Percentiles rank a stretch among this genome's conserved stretches.
These are phyloP conservation scores for Pholiota adiposa DNA, from an alignment of 1,284 basidiomycete species.

Conservation along the genomic window DNA sequence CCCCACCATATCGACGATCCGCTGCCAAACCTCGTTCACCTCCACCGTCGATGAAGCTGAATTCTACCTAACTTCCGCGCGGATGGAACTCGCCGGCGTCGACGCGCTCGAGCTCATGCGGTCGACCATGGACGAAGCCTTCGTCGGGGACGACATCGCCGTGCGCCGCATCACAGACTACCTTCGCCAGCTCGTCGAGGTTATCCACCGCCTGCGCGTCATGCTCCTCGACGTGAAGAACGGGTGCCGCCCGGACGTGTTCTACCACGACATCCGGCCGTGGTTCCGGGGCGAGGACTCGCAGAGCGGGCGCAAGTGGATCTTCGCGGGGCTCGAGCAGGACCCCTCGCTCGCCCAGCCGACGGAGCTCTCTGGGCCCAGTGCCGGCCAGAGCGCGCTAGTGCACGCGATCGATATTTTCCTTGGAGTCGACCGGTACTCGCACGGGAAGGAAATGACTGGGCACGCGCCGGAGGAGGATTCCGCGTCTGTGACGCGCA, in stretches of 20 bases:
- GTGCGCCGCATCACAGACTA: slow-evolving; percentile 75
- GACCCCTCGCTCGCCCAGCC: slow-evolving; percentile 53
- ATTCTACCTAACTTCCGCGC: slow-evolving; percentile 88
- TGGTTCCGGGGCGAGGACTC: slow-evolving; percentile 93
- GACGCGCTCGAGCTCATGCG: slow-evolving; percentile 88
- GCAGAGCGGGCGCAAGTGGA: slow-evolving; percentile 37
- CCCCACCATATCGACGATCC: slow-evolving; percentile 55
- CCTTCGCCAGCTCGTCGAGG: slow-evolving; percentile 65
- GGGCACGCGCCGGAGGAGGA: slow-evolving; percentile 20
- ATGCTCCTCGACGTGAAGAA: slow-evolving; percentile 71
- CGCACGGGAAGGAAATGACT: slow-evolving; percentile 37
- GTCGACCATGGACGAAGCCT: slow-evolving; percentile 88
- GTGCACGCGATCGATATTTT: slow-evolving; percentile 92
- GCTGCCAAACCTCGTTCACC: slow-evolving; percentile 78
- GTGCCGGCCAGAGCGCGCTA: slow-evolving; percentile 89
- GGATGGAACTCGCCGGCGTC: slow-evolving; percentile 93
- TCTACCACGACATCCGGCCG: slow-evolving; percentile 87
- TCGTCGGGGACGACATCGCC: slow-evolving; percentile 85
- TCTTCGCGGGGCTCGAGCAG: slow-evolving; percentile 74
- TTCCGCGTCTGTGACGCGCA: slow-evolving; percentile 2
- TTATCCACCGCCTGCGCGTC: slow-evolving; percentile 67
- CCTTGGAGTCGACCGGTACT: slow-evolving; percentile 78
- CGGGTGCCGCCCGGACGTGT: slow-evolving; percentile 79
- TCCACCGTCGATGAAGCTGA: slow-evolving; percentile 84
- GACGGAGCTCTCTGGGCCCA: slow-evolving; percentile 81